Percentiles rank a stretch among this genome's conserved stretches.
phyloP scores from a whole-genome alignment of 108 stramenopile genomes.

The Mediolabrus comicus region DNA sequence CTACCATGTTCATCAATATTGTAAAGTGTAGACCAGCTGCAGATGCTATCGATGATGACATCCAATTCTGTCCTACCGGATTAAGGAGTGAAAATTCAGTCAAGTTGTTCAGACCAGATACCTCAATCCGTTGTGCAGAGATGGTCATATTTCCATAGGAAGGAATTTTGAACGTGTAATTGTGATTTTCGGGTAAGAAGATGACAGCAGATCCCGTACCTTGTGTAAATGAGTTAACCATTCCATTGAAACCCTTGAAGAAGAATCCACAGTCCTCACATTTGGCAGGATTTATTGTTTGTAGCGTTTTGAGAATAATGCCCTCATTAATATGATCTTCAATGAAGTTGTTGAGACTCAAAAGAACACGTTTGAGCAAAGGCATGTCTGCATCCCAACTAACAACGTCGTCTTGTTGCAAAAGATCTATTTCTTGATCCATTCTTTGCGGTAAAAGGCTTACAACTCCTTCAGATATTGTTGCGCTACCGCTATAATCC shows the following conservation, averaged over 20 bases:
- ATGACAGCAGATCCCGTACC: constrained; percentile 11
- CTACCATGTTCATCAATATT: constrained; percentile 43
- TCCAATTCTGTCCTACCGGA: constrained; percentile 26
- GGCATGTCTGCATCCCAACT: constrained; percentile 45
- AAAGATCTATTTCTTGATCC: background rate
- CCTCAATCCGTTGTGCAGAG: constrained; percentile 19
- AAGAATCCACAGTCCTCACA: constrained; percentile 55
- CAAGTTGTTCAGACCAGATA: constrained; percentile 61
- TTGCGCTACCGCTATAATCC: background rate
- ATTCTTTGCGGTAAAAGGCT: background rate
- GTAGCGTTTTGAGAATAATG: constrained; percentile 23
- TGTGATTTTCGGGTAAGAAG: constrained; percentile 38
- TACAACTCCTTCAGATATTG: background rate
- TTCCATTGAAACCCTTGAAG: constrained; percentile 69
- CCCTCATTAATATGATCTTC: constrained; percentile 45
- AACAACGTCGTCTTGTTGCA: constrained; percentile 1
- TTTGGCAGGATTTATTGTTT: constrained; percentile 5
- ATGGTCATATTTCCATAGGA: constrained; percentile 33
- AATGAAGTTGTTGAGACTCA: constrained; percentile 27
- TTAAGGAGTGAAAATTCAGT: constrained; percentile 42
- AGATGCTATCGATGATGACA: constrained; percentile 26
- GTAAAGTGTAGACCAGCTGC: constrained; percentile 34
- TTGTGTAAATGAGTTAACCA: constrained; percentile 46
- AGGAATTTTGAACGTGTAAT: constrained; percentile 47
- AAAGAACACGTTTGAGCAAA: constrained; percentile 25